Conservation (phyloP, 2,329 filamentous ascomycete genomes). For the Lizonia empirigonia region DNA sequence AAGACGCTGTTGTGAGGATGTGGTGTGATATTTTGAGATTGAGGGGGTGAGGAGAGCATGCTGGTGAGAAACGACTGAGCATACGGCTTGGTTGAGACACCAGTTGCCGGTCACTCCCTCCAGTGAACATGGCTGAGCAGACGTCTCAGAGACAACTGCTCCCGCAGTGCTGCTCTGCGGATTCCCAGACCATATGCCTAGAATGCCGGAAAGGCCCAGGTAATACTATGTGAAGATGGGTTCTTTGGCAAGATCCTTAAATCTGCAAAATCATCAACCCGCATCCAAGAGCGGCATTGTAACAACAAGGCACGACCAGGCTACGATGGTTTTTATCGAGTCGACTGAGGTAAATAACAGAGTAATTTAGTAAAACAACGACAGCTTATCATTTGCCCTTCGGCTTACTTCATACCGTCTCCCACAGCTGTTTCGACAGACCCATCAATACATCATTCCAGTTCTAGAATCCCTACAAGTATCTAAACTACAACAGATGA, state of each 20-base stretch:
- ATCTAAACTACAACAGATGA: slow-evolving; percentile 34
- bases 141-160: not conserved
- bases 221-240: not conserved
- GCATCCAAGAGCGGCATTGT: too few relatives aligned
- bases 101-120: not conserved
- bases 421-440: not conserved
- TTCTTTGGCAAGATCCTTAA: too few relatives aligned
- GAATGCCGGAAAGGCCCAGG: not conserved
- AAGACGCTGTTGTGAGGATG: slow-evolving; percentile 35
- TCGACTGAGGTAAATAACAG: not conserved
- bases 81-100: not conserved
- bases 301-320: too few relatives aligned
- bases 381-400: slow-evolving; percentile 4
- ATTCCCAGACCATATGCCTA: not conserved
- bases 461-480: slow-evolving; percentile 25
- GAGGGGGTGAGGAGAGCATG: slow-evolving; percentile 24
- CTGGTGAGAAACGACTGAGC: not conserved
- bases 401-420: not conserved
- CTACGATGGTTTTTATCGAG: not conserved
- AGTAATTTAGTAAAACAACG: not conserved
- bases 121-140: not conserved
- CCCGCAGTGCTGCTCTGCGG: not conserved
- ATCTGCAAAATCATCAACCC: too few relatives aligned
- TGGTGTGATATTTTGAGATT: slow-evolving; percentile 43
- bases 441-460: slow-evolving; percentile 13